Evolutionary conservation across 2,329 filamentous ascomycete genomes (phyloP), one percentile per base, ranked within the genome.

Genomic region (Ascocoryne sarcoides): DNA sequence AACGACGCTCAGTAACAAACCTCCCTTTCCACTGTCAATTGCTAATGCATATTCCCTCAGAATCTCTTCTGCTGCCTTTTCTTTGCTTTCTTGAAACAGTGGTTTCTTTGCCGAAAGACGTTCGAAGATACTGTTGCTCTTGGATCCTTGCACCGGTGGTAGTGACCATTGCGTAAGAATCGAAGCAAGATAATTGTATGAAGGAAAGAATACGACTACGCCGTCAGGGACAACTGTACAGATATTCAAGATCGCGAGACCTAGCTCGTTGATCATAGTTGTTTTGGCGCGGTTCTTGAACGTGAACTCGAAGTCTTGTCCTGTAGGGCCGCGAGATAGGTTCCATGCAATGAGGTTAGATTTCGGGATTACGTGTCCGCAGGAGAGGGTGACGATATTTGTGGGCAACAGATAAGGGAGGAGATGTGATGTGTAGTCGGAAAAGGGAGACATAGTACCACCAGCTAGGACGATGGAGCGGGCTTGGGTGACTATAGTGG

Each of bases 381-480:
- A 98, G 50, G 88, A 95, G 20, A 95, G 74, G 0, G 85, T 95
- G 8, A 73, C 80, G 32, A 96, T 73, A 42, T 76, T 76, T 0
- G 67, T 62, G 1, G 70, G 51, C 0, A 74, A 59, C 0, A 95
- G 61, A 36, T 84, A 82, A 0, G 90, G 84, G 47, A 98, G 92
- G 0, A 98, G 70, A 53, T 95, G 85, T 3, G 82, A 73, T 26
- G 75, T 79, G 62, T 95, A 98, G 63, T 96, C 92, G 17, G 82
- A 76, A 67, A 96, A 94, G 0, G 92, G 92, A 2, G 92, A 94
- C 92, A 98, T 96, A 18, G 92, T 98, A 16, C 92, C 92, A 43
- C 92, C 92, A 0, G 89, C 92, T 3, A 98, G 68, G 31, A 98
- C 82, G 3, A 98, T 84, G 2, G 90, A 85, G 43, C 88, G 74